These are phyloP conservation scores for Dovyalis caffra DNA, from an alignment of 345 rosid species.

Conservation along the genomic window DNA sequence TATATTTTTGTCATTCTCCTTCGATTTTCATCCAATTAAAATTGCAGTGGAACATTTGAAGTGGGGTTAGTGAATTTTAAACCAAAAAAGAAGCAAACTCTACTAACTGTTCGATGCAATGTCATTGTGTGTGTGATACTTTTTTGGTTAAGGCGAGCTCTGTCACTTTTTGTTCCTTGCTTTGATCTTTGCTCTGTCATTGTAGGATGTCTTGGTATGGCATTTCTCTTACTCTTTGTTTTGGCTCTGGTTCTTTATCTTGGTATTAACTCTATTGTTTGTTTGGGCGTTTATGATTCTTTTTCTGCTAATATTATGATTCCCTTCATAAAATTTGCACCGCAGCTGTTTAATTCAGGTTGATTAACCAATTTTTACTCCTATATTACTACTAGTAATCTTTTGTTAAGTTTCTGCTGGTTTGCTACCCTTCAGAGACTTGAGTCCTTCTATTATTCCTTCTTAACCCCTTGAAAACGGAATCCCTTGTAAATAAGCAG, in stretches of 20 bases:
- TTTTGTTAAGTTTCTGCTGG: too few relatives aligned
- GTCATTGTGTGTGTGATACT: neutral
- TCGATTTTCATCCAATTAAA: neutral
- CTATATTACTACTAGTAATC: too few relatives aligned
- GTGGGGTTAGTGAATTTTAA: neutral
- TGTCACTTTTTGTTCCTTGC: neutral
- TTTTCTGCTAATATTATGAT: neutral
- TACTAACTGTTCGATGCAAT: neutral
- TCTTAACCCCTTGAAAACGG: too few relatives aligned
- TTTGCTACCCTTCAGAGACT: too few relatives aligned
- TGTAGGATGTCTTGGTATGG: neutral
- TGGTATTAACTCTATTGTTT: neutral
- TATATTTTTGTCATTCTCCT: neutral
- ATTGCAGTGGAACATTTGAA: neutral
- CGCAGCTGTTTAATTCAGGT: neutral
- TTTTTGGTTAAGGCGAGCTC: neutral
- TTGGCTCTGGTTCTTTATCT: neutral
- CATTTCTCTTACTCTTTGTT: neutral
- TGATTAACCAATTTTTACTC: too few relatives aligned
- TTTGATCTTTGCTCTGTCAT: neutral
- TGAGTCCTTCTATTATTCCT: too few relatives aligned
- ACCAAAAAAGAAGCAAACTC: neutral
- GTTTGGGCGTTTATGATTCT: neutral
- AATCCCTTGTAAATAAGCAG: too few relatives aligned
- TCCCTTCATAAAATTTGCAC: neutral